These are phyloP conservation scores for Scleroderma citrinum DNA, from an alignment of 768 basidiomycete genomes.

Conservation along the genomic window DNA sequence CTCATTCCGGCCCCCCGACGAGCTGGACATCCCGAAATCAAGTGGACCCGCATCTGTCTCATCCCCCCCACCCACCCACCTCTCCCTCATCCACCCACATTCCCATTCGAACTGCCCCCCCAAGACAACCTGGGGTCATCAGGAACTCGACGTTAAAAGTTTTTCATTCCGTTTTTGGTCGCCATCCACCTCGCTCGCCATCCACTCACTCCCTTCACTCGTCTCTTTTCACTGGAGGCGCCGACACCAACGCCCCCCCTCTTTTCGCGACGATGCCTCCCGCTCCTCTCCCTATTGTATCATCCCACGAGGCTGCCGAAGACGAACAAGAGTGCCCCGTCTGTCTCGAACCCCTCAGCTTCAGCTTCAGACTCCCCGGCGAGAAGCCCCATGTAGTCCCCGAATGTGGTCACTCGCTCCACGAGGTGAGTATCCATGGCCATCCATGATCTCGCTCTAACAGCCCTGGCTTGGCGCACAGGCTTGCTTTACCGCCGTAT, in stretches of 20 bases:
- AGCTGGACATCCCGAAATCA: slow-evolving; percentile 36
- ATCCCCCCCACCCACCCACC: slow-evolving; percentile 28
- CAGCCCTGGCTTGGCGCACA: slow-evolving; percentile 22
- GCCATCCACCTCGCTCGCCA: slow-evolving; percentile 36
- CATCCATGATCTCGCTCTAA: not conserved
- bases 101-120: slow-evolving; percentile 32
- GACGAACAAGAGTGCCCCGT: slow-evolving; percentile 94
- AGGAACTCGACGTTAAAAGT: slow-evolving; percentile 32
- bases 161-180: slow-evolving; percentile 50
- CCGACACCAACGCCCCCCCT: slow-evolving; percentile 38
- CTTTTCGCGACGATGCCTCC: slow-evolving; percentile 58
- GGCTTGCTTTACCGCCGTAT: slow-evolving; percentile 97
- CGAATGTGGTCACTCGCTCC: slow-evolving; percentile 96
- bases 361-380: slow-evolving; percentile 87
- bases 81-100: slow-evolving; percentile 39
- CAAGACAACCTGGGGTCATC: slow-evolving; percentile 23
- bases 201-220: slow-evolving; percentile 51
- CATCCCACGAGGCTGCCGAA: slow-evolving; percentile 52
- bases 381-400: slow-evolving; percentile 98
- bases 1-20: slow-evolving; percentile 23
- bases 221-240: slow-evolving; percentile 34
- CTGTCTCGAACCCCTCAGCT: slow-evolving; percentile 91
- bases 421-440: slow-evolving; percentile 53
- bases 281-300: slow-evolving; percentile 68
- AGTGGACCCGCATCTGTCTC: slow-evolving; percentile 26